phyloP scores from a whole-genome alignment of 2,329 filamentous ascomycete genomes.

The Arthroderma sp. region DNA sequence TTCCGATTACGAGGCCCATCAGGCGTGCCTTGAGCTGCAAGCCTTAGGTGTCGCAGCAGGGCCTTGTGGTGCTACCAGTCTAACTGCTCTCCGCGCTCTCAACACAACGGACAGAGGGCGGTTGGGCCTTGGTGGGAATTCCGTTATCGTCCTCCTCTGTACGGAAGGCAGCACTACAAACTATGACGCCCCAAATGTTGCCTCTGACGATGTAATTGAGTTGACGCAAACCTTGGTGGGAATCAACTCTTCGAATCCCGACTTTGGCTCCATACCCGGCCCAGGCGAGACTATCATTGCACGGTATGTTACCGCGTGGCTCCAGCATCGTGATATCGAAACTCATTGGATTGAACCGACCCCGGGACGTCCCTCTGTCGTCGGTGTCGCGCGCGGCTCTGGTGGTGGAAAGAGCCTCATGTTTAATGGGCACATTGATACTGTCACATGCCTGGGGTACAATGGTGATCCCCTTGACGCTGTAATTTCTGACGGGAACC shows the following conservation, averaged over 20 bases:
- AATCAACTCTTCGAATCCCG: constrained; percentile 39
- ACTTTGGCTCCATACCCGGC: constrained; percentile 24
- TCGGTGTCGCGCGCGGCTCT: constrained; percentile 35
- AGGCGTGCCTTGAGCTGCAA: constrained; percentile 42
- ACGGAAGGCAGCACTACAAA: constrained; percentile 42
- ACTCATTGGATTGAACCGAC: constrained; percentile 37
- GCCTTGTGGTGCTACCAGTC: constrained; percentile 48
- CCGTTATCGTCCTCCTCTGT: constrained; percentile 51
- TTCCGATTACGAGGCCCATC: constrained; percentile 49
- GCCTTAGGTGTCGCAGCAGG: constrained; percentile 38
- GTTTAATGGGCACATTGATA: constrained; percentile 43
- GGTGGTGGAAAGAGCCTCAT: constrained; percentile 38
- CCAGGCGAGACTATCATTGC: constrained; percentile 36
- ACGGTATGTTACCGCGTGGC: constrained; percentile 37
- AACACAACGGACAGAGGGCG: constrained; percentile 16
- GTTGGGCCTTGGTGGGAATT: constrained; percentile 31
- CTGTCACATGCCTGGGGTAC: constrained; percentile 24
- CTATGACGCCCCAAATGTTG: constrained; percentile 28
- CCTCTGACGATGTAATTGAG: constrained; percentile 27
- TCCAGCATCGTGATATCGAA: constrained; percentile 40
- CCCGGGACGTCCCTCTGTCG: constrained; percentile 37
- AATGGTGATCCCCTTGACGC: constrained; percentile 2
- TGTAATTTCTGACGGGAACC: neutral
- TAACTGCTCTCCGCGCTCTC: constrained; percentile 43
- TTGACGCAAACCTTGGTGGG: constrained; percentile 35